These are phyloP conservation scores for Nakazawaea laoshanensis DNA, from an alignment of 805 yeast species.

Conservation along the genomic window DNA sequence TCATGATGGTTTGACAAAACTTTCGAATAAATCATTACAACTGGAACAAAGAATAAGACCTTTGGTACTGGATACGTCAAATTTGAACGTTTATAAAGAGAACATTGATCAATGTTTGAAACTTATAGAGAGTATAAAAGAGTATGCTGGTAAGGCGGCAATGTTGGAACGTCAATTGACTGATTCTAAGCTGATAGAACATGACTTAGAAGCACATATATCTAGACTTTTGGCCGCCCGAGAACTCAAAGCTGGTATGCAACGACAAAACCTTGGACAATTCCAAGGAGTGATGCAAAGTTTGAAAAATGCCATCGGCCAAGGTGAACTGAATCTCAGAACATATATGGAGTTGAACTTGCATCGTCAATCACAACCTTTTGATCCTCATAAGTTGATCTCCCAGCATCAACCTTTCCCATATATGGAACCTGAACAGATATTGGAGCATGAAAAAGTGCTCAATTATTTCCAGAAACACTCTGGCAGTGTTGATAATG, in stretches of 20 bases:
- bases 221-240: constrained; percentile 29
- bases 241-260: constrained; percentile 35
- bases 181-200: constrained; percentile 14
- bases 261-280: constrained; percentile 31
- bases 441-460: constrained; percentile 31
- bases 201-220: constrained; percentile 22
- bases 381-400: constrained; percentile 35
- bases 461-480: constrained; percentile 33
- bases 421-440: constrained; percentile 24
- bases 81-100: constrained; percentile 42
- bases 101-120: constrained; percentile 49
- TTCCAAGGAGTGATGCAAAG: constrained; percentile 64
- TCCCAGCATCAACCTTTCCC: constrained; percentile 33
- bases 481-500: constrained; percentile 22
- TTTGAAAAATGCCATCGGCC: constrained; percentile 44
- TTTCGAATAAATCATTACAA: constrained; percentile 42
- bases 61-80: constrained; percentile 52
- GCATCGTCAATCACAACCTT: constrained; percentile 28
- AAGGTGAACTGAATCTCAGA: constrained; percentile 48
- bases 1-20: constrained; percentile 41
- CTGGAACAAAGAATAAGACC: constrained; percentile 67
- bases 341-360: constrained; percentile 39
- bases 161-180: constrained; percentile 26
- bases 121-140: constrained; percentile 37
- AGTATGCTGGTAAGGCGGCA: constrained; percentile 35